Evolutionary conservation across 1,139 yeast genomes (phyloP).

Genomic region (Yueomyces sp.): DNA sequence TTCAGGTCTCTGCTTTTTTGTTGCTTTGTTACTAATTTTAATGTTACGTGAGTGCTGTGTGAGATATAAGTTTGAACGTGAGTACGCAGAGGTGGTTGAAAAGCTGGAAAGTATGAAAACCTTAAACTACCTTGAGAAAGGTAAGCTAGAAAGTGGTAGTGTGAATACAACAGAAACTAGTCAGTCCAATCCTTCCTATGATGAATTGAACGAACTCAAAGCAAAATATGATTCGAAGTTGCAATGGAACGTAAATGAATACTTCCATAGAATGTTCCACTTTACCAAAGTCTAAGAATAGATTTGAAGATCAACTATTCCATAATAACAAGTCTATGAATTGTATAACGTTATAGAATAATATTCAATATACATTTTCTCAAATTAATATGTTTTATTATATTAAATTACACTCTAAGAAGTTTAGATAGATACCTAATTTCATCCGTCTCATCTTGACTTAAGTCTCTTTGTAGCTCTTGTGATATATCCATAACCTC

Average conservation of each 20-base stretch:
- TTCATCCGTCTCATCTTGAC: conserved; percentile 18
- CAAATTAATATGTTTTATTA: too few species aligned
- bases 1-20: conserved; percentile 38
- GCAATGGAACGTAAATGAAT: conserved; percentile 14
- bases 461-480: conserved; percentile 16
- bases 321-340: background rate
- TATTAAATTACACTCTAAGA: background rate
- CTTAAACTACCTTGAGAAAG: background rate
- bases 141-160: background rate
- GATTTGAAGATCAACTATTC: too few species aligned
- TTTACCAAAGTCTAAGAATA: conserved; percentile 27
- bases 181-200: too few species aligned
- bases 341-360: background rate
- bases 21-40: conserved; percentile 24
- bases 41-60: conserved; percentile 32
- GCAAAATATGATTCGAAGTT: conserved; percentile 20
- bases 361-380: too few species aligned
- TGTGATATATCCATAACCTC: conserved; percentile 10
- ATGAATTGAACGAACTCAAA: conserved; percentile 5
- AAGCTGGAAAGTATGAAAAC: background rate
- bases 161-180: too few species aligned
- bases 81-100: conserved; percentile 3
- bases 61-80: background rate
- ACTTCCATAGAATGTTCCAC: conserved; percentile 26
- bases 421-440: conserved; percentile 11